These are phyloP conservation scores for Candida silvicultrix DNA, from an alignment of 805 yeast genomes.

Conservation along the genomic window DNA sequence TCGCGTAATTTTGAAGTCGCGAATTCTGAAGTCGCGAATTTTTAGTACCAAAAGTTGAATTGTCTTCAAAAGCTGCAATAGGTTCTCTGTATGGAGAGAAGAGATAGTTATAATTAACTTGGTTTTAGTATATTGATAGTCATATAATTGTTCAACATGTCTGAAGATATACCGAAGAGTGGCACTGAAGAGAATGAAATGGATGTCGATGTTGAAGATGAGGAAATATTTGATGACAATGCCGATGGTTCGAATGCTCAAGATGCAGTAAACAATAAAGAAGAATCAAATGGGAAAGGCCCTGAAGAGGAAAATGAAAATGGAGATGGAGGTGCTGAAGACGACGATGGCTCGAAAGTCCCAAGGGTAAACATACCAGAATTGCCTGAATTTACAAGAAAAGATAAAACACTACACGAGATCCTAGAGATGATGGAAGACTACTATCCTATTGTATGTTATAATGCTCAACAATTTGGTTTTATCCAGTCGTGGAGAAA, in stretches of 20 bases:
- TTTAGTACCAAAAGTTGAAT: no score
- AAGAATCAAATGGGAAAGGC: background rate
- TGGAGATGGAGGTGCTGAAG: conserved; percentile 1
- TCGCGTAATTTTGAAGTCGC: no score
- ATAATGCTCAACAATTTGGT: no score
- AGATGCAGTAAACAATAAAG: conserved; percentile 1
- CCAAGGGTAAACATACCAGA: conserved; percentile 24
- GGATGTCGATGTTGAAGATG: conserved; percentile 22
- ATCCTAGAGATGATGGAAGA: conserved; percentile 87
- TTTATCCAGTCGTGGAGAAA: no score
- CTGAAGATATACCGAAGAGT: background rate
- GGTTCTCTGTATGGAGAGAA: background rate
- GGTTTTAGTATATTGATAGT: no score
- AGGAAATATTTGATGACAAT: conserved; percentile 19
- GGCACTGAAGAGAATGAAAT: conserved; percentile 3
- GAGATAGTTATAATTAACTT: no score
- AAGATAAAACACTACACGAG: conserved; percentile 79
- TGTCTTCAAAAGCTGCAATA: no score
- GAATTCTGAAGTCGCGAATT: no score
- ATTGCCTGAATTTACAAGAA: conserved; percentile 63
- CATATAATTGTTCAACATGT: no score
- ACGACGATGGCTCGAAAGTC: conserved; percentile 9
- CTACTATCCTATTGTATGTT: conserved; percentile 65
- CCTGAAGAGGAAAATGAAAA: conserved; percentile 1
- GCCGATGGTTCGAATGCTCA: conserved; percentile 7